A percentile compares a stretch with the other conserved stretches of the same genome.
Conservation (phyloP, 192 early-diverging fungal species). For the Coemansia sp. region DNA sequence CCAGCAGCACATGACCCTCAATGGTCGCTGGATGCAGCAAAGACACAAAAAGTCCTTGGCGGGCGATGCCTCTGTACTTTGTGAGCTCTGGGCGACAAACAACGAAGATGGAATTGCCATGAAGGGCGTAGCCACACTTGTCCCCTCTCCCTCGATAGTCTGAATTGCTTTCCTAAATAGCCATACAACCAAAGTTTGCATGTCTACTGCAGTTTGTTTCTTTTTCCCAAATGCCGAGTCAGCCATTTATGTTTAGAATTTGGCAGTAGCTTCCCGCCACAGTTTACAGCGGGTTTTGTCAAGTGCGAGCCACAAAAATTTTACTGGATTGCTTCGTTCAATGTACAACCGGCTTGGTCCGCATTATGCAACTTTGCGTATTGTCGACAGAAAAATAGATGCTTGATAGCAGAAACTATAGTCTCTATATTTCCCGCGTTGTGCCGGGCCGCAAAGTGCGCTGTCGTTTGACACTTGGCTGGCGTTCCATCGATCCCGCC, state of each 20-base stretch:
- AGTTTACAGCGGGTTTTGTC: background rate
- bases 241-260: background rate
- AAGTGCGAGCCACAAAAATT: background rate
- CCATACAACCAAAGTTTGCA: slow-evolving; percentile 1
- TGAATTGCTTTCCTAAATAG: background rate
- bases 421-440: background rate
- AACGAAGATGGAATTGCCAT: slow-evolving; percentile 66
- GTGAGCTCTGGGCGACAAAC: slow-evolving; percentile 73
- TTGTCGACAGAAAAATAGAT: background rate
- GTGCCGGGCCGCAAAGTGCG: background rate
- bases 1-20: slow-evolving; percentile 56
- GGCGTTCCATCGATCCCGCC: background rate
- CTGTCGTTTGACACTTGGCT: background rate
- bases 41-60: background rate
- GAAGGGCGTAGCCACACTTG: slow-evolving; percentile 61
- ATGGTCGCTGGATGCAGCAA: slow-evolving; percentile 42
- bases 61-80: slow-evolving; percentile 32
- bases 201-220: slow-evolving; percentile 6
- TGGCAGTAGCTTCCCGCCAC: background rate
- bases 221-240: background rate
- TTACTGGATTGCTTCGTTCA: background rate
- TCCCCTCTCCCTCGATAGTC: slow-evolving; percentile 5
- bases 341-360: background rate
- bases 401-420: background rate
- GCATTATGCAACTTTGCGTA: background rate